These are phyloP conservation scores for Apiospora sp. DNA, from an alignment of 2,329 filamentous ascomycete species.

Conservation along the genomic window DNA sequence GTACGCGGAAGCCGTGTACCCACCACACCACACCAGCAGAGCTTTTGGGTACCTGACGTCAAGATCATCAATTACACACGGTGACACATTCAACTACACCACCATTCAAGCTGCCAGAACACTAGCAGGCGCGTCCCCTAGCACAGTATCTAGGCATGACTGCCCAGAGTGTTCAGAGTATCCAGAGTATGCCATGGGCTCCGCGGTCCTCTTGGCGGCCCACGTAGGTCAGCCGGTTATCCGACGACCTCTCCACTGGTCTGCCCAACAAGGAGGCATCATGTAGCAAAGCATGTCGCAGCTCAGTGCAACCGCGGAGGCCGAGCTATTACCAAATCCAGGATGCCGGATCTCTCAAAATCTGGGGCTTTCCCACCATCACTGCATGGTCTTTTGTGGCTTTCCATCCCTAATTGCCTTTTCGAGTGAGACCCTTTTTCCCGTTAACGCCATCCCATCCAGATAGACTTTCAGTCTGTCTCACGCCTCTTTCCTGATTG, in stretches of 20 bases:
- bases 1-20: neutral
- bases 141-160: neutral
- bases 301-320: conserved; percentile 6
- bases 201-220: conserved; percentile 11
- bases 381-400: conserved; percentile 7
- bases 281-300: conserved; percentile 9
- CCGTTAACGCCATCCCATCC: neutral
- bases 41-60: neutral
- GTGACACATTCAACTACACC: neutral
- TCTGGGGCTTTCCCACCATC: conserved; percentile 8
- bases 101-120: neutral
- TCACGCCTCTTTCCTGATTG: neutral
- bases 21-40: conserved; percentile 13
- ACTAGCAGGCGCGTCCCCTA: neutral
- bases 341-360: conserved; percentile 17
- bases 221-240: conserved; percentile 16
- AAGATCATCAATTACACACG: neutral
- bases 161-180: neutral
- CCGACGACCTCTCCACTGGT: conserved; percentile 5
- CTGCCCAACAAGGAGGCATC: neutral
- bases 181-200: neutral
- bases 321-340: neutral
- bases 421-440: neutral
- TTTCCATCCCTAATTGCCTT: conserved; percentile 11
- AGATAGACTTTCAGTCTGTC: neutral